A percentile compares a stretch with the other conserved stretches of the same genome.
Evolutionary conservation across 164 flowering plant genomes (phyloP).

Genomic region (Vitis amurensis): DNA sequence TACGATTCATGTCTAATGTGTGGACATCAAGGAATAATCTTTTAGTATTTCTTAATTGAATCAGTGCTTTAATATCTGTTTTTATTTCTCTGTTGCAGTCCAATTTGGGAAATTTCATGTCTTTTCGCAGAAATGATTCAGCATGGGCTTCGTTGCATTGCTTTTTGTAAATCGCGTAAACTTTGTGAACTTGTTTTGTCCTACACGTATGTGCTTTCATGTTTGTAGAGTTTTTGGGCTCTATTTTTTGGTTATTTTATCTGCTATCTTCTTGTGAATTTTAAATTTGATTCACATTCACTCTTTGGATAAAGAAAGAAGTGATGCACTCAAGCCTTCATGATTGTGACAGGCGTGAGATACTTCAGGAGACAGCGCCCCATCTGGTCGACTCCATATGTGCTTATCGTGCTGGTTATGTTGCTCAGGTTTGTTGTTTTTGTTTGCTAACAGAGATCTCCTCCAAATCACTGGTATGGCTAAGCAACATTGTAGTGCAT

Average conservation of each 20-base stretch:
- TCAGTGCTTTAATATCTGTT: neutral
- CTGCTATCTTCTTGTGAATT: neutral
- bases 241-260: neutral
- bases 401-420: slow-evolving; percentile 89
- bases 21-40: neutral
- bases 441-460: too few relatives aligned
- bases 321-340: slow-evolving; percentile 3
- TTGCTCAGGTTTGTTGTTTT: slow-evolving; percentile 57
- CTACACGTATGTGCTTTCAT: slow-evolving; percentile 65
- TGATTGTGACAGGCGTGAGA: slow-evolving; percentile 62
- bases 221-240: neutral
- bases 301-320: neutral
- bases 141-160: slow-evolving; percentile 93
- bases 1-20: neutral
- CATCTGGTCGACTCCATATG: slow-evolving; percentile 57
- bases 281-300: neutral
- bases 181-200: slow-evolving; percentile 88
- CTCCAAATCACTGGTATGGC: too few relatives aligned
- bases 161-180: slow-evolving; percentile 93
- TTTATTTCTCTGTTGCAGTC: slow-evolving; percentile 49
- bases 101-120: slow-evolving; percentile 70
- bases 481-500: too few relatives aligned
- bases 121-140: slow-evolving; percentile 97
- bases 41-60: neutral
- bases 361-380: slow-evolving; percentile 80